Conservation (phyloP, 2,329 filamentous ascomycete genomes). For the Trichophyton equinum region DNA sequence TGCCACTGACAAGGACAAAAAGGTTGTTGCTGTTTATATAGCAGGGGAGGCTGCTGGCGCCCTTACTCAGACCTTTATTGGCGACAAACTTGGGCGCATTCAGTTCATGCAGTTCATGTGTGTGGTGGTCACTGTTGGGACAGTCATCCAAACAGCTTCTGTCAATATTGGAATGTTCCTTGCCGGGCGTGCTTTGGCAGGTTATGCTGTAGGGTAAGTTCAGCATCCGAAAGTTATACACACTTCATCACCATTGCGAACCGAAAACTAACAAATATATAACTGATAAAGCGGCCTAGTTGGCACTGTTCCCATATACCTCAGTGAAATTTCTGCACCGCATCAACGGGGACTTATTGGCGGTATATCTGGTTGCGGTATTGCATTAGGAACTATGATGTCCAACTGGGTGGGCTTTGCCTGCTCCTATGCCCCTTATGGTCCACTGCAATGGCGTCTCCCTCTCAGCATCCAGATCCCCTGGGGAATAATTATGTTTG, state of each 20-base stretch:
- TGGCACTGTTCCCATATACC: conserved; percentile 43
- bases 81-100: conserved; percentile 42
- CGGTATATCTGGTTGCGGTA: conserved; percentile 42
- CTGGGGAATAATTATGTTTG: conserved; percentile 44
- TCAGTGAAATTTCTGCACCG: conserved; percentile 42
- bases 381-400: conserved; percentile 44
- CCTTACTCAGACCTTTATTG: conserved; percentile 41
- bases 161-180: conserved; percentile 45
- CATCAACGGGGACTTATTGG: conserved; percentile 41
- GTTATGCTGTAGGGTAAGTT: conserved; percentile 35
- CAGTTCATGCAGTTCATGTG: conserved; percentile 45
- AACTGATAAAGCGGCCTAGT: conserved; percentile 31
- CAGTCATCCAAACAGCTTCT: conserved; percentile 42
- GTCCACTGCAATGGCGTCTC: conserved; percentile 42
- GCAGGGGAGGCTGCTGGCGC: conserved; percentile 47
- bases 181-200: conserved; percentile 38
- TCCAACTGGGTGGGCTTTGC: conserved; percentile 48
- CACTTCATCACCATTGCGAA: too few relatives aligned
- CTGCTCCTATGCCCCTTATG: conserved; percentile 42
- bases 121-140: conserved; percentile 43
- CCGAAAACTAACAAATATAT: background rate
- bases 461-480: conserved; percentile 45
- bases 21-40: conserved; percentile 48
- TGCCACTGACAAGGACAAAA: background rate
- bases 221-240: background rate